Conservation (phyloP, 1,284 basidiomycete species). For the Volvariella surrecta region DNA sequence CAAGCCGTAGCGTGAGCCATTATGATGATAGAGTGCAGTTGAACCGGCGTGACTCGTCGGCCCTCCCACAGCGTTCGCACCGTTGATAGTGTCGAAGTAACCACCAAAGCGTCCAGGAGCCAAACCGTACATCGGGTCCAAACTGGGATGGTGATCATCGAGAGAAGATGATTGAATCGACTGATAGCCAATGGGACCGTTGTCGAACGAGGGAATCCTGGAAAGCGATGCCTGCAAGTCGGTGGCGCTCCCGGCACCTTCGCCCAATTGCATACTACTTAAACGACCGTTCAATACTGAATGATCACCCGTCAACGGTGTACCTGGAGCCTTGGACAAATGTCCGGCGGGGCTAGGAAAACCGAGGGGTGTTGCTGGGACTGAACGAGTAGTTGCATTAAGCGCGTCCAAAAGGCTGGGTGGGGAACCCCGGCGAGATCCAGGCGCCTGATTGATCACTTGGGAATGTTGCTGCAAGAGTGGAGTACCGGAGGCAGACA, state of each 20-base stretch:
- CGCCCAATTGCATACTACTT: conserved; percentile 36
- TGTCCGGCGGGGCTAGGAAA: conserved; percentile 39
- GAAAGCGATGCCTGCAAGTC: conserved; percentile 68
- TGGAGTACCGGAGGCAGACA: conserved; percentile 55
- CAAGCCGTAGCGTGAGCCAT: conserved; percentile 68
- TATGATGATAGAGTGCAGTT: conserved; percentile 74
- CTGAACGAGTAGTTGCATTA: conserved; percentile 58
- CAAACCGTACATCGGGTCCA: conserved; percentile 51
- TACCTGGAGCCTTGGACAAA: conserved; percentile 59
- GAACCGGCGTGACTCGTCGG: conserved; percentile 39
- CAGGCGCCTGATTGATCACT: conserved; percentile 28
- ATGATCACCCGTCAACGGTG: conserved; percentile 54
- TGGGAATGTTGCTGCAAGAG: conserved; percentile 57
- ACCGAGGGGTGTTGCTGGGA: conserved; percentile 66
- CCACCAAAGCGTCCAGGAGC: conserved; percentile 50
- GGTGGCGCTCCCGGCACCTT: conserved; percentile 34
- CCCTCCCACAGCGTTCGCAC: conserved; percentile 24
- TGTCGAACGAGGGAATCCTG: conserved; percentile 55
- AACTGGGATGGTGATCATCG: conserved; percentile 42
- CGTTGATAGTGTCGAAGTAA: conserved; percentile 52
- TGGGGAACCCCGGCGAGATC: conserved; percentile 67
- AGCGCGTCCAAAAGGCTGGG: conserved; percentile 51
- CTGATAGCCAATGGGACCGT: conserved; percentile 40
- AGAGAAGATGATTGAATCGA: conserved; percentile 38
- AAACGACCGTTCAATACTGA: conserved; percentile 54